Percentiles rank a stretch among this genome's conserved stretches.
phyloP scores from a whole-genome alignment of 2,329 filamentous ascomycete genomes.

The Ophiostoma sp. region DNA sequence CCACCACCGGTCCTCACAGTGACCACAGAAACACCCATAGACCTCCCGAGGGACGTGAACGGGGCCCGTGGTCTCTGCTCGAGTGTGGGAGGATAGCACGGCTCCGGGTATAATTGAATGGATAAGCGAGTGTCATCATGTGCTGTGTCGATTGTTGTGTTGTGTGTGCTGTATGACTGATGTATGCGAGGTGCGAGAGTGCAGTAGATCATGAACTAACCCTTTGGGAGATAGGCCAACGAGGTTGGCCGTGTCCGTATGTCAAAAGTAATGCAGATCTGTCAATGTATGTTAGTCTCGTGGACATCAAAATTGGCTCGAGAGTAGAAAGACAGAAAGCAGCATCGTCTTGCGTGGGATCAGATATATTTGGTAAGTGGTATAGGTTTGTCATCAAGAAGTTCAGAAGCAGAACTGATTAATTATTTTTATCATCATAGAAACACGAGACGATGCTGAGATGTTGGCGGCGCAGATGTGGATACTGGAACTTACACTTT shows the following conservation, averaged over 20 bases:
- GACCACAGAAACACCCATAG: not conserved
- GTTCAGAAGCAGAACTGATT: slow-evolving; percentile 78
- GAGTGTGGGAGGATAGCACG: slow-evolving; percentile 74
- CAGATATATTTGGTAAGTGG: slow-evolving; percentile 53
- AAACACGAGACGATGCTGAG: slow-evolving; percentile 38
- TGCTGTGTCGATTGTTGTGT: not conserved
- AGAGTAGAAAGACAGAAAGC: slow-evolving; percentile 22
- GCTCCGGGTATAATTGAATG: slow-evolving; percentile 70
- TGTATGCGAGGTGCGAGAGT: not conserved
- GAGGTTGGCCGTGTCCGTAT: not conserved
- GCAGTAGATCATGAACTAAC: not conserved
- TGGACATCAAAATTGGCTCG: not conserved
- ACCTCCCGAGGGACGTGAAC: slow-evolving; percentile 1
- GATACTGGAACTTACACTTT: slow-evolving; percentile 16
- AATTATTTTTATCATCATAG: slow-evolving; percentile 63
- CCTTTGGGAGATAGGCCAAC: not conserved
- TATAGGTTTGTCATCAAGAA: slow-evolving; percentile 63
- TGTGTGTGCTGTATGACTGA: not conserved
- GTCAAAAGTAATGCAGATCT: not conserved
- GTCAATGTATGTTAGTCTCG: not conserved
- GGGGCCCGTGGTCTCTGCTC: slow-evolving; percentile 44
- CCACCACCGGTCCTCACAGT: slow-evolving; percentile 72
- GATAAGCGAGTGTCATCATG: slow-evolving; percentile 70
- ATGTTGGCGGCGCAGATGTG: not conserved
- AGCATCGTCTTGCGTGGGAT: slow-evolving; percentile 26